Base-by-base conservation (phyloP, 495 filamentous ascomycete species). In the Tuber aestivum region DNA sequence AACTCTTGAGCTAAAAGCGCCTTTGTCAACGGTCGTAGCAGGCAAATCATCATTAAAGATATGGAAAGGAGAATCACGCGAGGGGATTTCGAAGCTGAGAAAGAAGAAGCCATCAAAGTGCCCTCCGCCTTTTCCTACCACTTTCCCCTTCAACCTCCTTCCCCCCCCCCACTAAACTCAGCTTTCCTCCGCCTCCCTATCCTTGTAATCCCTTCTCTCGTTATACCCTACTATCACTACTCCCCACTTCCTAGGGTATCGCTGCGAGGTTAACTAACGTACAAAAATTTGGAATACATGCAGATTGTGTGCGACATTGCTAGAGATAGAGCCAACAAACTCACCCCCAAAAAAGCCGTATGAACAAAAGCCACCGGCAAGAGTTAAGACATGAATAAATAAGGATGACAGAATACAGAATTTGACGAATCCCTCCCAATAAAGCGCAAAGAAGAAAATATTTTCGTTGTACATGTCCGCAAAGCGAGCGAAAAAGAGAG, bases 21-120 rank as follows among this genome's bases (percentile, higher is more conserved):
- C 12, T 99, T 96, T 85, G 95, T 97, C 73, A 94, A 97, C 85
- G 94, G 94, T 32, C 87, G 94, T 77, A 86, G 87, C 75, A 87
- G 93, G 69, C 85, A 86, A 35, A 87, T 88, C 74, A 91, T 99
- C 61, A 92, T 97, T 91, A 87, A 88, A 74, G 92, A 97, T 83
- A 97, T 97, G 92, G 86, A 88, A 72, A 82, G 86, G 76, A 87
- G 95, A 75, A 97, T 97, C 83, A 88, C 86, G 27, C 86, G 90
- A 74, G 89, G 87, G 14, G 88, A 96, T 84, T 82, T 89, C 44
- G 86, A 88, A 73, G 84, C 83, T 21, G 95, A 97, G 84, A 88
- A 92, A 78, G 83, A 83, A 77, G 93, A 91, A 80, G 93, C 88
- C 37, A 93, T 97, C 75, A 87, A 92, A 75, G 86, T 83, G 73